These are phyloP conservation scores for Pleurozium schreberi DNA, from an alignment of 225 moss, liverwort and hornwort genomes.

Conservation along the genomic window DNA sequence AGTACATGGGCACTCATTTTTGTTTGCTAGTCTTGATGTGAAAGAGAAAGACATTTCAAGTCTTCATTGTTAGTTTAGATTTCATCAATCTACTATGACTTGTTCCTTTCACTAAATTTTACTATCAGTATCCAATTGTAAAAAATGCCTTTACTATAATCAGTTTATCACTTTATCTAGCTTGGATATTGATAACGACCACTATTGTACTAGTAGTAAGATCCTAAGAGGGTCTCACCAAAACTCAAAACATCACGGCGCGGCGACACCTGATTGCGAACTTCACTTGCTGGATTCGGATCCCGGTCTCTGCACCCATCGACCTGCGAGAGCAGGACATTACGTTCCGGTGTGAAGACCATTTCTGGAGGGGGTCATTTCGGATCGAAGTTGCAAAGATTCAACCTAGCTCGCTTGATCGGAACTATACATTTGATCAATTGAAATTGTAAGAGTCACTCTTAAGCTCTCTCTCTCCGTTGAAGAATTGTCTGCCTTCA, in stretches of 20 bases:
- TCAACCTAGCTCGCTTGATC: too few relatives aligned
- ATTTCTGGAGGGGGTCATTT: not conserved
- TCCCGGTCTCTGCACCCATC: not conserved
- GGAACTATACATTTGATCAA: not conserved
- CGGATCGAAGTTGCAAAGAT: not conserved
- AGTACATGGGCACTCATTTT: not conserved
- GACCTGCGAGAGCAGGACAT: not conserved
- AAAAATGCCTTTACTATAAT: not conserved
- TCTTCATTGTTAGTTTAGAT: accelerated
- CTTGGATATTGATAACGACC: not conserved
- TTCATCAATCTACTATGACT: not conserved
- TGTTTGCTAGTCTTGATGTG: not conserved
- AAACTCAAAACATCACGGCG: not conserved
- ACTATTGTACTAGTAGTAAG: accelerated
- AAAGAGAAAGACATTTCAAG: not conserved
- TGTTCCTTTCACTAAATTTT: not conserved
- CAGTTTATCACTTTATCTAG: not conserved
- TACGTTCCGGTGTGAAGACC: not conserved
- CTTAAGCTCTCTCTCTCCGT: not conserved
- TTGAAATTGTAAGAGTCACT: not conserved
- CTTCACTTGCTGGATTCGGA: not conserved
- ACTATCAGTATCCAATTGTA: not conserved
- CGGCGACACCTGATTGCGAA: not conserved
- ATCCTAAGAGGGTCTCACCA: not conserved
- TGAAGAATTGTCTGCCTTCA: not conserved